phyloP scores from a whole-genome alignment of 2,329 filamentous ascomycete species.

The Paraconiothyrium brasiliense region DNA sequence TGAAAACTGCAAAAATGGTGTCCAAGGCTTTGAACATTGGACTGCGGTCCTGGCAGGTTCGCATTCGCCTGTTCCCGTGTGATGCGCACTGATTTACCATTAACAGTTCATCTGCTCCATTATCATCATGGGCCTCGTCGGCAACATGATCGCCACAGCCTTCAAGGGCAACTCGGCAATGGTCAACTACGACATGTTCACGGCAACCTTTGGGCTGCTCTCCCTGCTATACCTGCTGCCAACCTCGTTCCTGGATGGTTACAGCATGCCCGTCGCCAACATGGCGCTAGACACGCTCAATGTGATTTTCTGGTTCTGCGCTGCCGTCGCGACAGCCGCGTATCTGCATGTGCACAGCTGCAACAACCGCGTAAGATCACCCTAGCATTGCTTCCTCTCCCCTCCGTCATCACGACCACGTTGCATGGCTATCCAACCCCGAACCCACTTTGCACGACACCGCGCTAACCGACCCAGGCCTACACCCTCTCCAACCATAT shows the following conservation, averaged over 20 bases:
- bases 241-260: conserved; percentile 62
- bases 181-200: conserved; percentile 74
- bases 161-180: conserved; percentile 64
- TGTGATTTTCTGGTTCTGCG: conserved; percentile 75
- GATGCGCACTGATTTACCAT: not conserved
- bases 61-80: conserved; percentile 17
- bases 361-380: conserved; percentile 61
- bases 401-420: not conserved
- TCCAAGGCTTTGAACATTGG: conserved; percentile 51
- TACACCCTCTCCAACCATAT: conserved; percentile 64
- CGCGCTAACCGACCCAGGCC: conserved; percentile 36
- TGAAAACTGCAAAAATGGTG: conserved; percentile 44
- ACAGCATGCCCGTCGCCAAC: conserved; percentile 63
- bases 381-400: not conserved
- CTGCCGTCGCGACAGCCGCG: conserved; percentile 74
- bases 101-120: conserved; percentile 67
- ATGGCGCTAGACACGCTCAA: conserved; percentile 67
- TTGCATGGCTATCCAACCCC: not conserved
- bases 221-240: conserved; percentile 70
- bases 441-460: not conserved
- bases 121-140: conserved; percentile 68
- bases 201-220: conserved; percentile 72
- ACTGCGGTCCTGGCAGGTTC: conserved; percentile 55
- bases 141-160: conserved; percentile 68
- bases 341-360: conserved; percentile 76